These are phyloP conservation scores for Ascochyta viciae-villosae DNA, from an alignment of 2,329 filamentous ascomycete genomes.

Conservation along the genomic window DNA sequence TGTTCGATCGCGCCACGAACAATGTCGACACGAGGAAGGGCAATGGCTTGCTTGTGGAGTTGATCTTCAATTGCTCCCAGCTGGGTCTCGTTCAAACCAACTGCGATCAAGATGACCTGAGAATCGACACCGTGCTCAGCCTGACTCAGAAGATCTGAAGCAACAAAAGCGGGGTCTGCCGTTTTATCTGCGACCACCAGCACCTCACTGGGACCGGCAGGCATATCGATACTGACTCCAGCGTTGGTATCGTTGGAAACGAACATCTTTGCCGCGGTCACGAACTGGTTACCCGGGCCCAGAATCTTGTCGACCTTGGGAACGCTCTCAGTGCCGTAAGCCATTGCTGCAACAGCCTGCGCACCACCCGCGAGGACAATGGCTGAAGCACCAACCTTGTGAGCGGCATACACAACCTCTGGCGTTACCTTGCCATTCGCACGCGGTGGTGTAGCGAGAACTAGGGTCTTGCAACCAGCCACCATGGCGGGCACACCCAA, in stretches of 20 bases:
- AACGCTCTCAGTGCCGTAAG: constrained; percentile 93
- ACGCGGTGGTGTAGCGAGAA: constrained; percentile 89
- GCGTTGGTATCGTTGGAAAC: constrained; percentile 97
- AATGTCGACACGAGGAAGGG: constrained; percentile 89
- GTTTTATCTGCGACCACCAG: constrained; percentile 91
- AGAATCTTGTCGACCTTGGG: constrained; percentile 99
- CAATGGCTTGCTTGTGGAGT: constrained; percentile 84
- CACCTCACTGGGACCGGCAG: constrained; percentile 93
- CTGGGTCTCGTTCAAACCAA: constrained; percentile 76
- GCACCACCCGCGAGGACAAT: constrained; percentile 96
- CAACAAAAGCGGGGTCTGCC: constrained; percentile 92
- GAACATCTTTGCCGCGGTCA: constrained; percentile 98
- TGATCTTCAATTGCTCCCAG: constrained; percentile 89
- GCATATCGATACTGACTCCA: constrained; percentile 97
- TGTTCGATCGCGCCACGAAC: constrained; percentile 89
- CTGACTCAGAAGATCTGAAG: constrained; percentile 91
- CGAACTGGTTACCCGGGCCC: constrained; percentile 96
- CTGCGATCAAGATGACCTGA: constrained; percentile 89
- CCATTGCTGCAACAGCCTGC: constrained; percentile 94
- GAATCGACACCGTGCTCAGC: constrained; percentile 97
- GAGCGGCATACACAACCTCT: constrained; percentile 95
- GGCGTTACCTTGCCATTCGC: constrained; percentile 90
- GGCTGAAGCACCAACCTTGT: constrained; percentile 94
- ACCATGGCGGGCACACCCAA: constrained; percentile 97
- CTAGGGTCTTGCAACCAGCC: constrained; percentile 92